phyloP scores from a whole-genome alignment of 2,329 filamentous ascomycete genomes.

The Bimuria novae-zelandiae region DNA sequence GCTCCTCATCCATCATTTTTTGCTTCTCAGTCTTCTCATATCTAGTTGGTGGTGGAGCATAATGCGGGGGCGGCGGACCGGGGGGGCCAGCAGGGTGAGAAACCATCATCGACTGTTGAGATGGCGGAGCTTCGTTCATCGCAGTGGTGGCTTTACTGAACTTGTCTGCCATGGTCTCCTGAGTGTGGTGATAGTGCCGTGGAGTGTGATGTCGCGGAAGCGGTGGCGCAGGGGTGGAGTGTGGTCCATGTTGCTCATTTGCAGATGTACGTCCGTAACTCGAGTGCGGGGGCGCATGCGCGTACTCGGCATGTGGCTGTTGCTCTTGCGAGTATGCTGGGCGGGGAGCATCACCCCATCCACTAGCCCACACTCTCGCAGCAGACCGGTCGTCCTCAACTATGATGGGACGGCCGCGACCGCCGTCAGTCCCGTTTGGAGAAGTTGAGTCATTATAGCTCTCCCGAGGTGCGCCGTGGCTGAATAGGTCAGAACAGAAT shows the following conservation, averaged over 20 bases:
- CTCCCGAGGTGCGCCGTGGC: constrained; percentile 32
- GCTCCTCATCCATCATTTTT: constrained; percentile 81
- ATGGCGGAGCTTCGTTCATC: constrained; percentile 45
- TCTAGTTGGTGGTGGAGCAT: constrained; percentile 21
- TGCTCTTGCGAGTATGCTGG: constrained; percentile 30
- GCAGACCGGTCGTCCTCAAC: constrained; percentile 49
- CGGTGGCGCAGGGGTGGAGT: constrained; percentile 20
- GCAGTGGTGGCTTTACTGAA: constrained; percentile 25
- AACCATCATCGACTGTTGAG: constrained; percentile 26
- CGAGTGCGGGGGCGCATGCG: constrained; percentile 19
- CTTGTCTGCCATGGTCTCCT: constrained; percentile 35
- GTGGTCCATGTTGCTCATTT: constrained; percentile 29
- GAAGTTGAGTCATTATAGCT: constrained; percentile 42
- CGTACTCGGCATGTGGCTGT: constrained; percentile 25
- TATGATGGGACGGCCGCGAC: constrained; percentile 52
- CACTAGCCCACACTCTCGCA: constrained; percentile 27
- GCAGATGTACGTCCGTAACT: constrained; percentile 26
- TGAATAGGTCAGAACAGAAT: constrained; percentile 6
- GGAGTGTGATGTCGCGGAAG: constrained; percentile 34
- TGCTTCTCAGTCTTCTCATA: constrained; percentile 73
- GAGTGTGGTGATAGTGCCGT: constrained; percentile 38
- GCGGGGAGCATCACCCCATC: constrained; percentile 30
- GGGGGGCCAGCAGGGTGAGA: constrained; percentile 23
- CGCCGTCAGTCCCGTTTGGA: constrained; percentile 44
- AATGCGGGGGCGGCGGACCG: constrained; percentile 30